Percentiles rank a stretch among this genome's conserved stretches.
phyloP scores from a whole-genome alignment of 106 monocot species.

The Acorus gramineus region DNA sequence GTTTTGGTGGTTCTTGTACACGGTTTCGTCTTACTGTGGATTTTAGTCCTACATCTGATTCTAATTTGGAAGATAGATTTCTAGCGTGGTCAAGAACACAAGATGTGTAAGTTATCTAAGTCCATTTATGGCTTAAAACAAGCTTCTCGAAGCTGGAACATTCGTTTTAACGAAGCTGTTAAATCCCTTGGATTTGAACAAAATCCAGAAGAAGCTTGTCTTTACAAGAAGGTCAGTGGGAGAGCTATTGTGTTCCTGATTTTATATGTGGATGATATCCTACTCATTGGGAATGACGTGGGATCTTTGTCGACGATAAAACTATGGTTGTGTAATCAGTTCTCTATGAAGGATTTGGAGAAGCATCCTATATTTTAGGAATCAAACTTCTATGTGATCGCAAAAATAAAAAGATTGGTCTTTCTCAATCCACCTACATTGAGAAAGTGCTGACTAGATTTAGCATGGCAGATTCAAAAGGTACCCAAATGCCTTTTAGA shows the following conservation, averaged over 20 bases:
- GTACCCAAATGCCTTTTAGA: too few species aligned
- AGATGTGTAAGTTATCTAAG: background rate
- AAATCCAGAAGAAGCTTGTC: background rate
- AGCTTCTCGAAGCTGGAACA: background rate
- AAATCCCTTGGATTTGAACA: background rate
- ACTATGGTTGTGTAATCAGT: background rate
- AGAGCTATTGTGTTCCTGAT: background rate
- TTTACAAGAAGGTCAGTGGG: background rate
- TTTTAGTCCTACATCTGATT: too few species aligned
- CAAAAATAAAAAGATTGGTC: background rate
- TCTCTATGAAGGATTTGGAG: background rate
- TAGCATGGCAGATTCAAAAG: too few species aligned
- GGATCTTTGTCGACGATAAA: background rate
- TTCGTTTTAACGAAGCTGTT: background rate
- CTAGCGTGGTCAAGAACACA: background rate
- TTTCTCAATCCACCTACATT: background rate
- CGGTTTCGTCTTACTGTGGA: too few species aligned
- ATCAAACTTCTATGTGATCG: background rate
- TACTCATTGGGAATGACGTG: background rate
- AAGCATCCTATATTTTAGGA: background rate
- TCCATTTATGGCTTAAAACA: background rate
- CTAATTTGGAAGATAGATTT: too few species aligned
- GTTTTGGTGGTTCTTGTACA: too few species aligned
- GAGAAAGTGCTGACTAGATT: too few species aligned
- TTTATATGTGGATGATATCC: background rate